These are phyloP conservation scores for Voacanga thouarsii DNA, from an alignment of 257 asterid genomes.

Conservation along the genomic window DNA sequence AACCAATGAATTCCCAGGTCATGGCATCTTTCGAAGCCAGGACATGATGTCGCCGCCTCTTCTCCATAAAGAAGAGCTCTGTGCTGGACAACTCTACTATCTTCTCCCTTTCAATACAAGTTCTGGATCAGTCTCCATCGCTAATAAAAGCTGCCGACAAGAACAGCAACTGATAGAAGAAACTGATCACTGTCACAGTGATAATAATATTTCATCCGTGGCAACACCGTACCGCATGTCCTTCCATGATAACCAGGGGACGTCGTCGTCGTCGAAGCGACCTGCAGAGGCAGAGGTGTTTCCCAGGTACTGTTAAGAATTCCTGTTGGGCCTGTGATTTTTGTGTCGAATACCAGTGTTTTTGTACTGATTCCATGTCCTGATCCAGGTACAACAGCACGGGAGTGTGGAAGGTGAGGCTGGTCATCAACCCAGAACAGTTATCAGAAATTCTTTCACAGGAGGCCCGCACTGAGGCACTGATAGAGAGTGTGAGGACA, in stretches of 20 bases:
- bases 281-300: constrained; percentile 26
- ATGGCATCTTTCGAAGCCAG: constrained; percentile 38
- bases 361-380: no score
- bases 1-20: constrained; percentile 53
- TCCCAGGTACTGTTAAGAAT: constrained; percentile 12
- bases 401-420: constrained; percentile 58
- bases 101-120: constrained; percentile 39
- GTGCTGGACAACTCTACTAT: constrained; percentile 36
- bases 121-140: not conserved
- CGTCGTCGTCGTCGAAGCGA: constrained; percentile 10
- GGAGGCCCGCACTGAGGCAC: constrained; percentile 52
- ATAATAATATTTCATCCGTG: not conserved
- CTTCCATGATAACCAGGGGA: constrained; percentile 23
- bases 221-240: constrained; percentile 39
- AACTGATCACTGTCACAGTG: no score
- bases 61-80: constrained; percentile 34
- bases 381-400: constrained; percentile 18
- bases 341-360: no score
- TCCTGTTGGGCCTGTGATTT: no score
- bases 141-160: no score
- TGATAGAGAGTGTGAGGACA: constrained; percentile 50
- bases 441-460: constrained; percentile 53
- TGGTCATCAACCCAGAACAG: constrained; percentile 48
- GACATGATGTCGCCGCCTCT: constrained; percentile 38
- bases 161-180: no score